Evolutionary conservation across 176 grass and related monocot genomes (phyloP).

Genomic region (Triticum aestivum): DNA sequence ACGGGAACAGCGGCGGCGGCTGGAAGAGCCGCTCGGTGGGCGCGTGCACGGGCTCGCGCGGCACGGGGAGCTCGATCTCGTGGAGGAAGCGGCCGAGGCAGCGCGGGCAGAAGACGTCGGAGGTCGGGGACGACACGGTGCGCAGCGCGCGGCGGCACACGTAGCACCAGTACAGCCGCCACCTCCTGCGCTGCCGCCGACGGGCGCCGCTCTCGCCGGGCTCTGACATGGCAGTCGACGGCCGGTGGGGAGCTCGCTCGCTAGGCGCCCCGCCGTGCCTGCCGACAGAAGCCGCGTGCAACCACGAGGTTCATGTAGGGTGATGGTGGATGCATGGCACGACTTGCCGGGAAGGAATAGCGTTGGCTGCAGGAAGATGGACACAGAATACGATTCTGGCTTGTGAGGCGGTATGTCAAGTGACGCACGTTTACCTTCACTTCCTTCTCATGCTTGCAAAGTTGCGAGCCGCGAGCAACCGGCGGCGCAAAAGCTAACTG

Average conservation of each 20-base stretch:
- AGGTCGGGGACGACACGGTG: constrained; percentile 57
- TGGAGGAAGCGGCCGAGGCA: constrained; percentile 89
- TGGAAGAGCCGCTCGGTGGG: constrained; percentile 38
- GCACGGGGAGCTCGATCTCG: constrained; percentile 68
- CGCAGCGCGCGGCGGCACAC: constrained; percentile 71
- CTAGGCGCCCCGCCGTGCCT: not conserved
- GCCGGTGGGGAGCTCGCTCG: not conserved
- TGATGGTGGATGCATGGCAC: not conserved
- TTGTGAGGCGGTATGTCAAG: not conserved
- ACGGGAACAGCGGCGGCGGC: constrained; percentile 31
- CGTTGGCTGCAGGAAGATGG: constrained; percentile 42
- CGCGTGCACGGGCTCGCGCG: constrained; percentile 19
- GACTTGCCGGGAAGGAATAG: constrained; percentile 57
- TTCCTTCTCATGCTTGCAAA: not conserved
- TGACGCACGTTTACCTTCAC: not conserved
- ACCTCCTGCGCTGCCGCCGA: constrained; percentile 40
- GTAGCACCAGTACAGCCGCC: constrained; percentile 84
- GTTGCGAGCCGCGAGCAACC: not conserved
- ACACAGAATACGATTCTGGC: constrained; percentile 60
- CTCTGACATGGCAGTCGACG: constrained; percentile 22
- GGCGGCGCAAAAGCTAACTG: not conserved
- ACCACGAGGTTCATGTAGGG: not conserved
- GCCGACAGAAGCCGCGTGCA: not conserved
- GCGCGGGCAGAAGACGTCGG: constrained; percentile 84
- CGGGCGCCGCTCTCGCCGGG: not conserved